These are phyloP conservation scores for Syzygium syzygioides DNA, from an alignment of 441 rosid genomes.

Conservation along the genomic window DNA sequence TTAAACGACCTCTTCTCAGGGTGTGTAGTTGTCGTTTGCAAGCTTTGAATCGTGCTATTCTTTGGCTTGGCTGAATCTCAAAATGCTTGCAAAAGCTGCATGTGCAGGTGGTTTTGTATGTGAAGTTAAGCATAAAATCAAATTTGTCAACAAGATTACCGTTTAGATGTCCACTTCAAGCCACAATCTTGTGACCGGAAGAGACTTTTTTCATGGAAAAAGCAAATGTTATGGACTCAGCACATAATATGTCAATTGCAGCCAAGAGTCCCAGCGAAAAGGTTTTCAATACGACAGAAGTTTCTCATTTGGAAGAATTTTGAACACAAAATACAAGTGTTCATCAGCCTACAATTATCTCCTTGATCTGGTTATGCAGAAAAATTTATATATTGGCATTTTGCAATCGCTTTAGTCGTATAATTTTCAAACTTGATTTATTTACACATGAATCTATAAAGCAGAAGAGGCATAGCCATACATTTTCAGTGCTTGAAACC, in stretches of 20 bases:
- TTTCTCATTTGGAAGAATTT: not conserved
- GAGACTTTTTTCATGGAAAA: not conserved
- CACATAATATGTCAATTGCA: not conserved
- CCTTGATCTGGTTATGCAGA: no score
- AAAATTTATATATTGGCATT: not conserved
- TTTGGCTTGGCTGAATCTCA: not conserved
- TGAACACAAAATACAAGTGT: not conserved
- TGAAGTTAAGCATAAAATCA: not conserved
- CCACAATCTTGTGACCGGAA: no score
- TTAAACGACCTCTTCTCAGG: no score
- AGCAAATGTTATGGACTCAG: not conserved
- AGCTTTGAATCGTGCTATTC: not conserved
- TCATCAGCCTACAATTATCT: not conserved
- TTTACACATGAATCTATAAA: not conserved
- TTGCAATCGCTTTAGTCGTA: not conserved
- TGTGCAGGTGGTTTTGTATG: not conserved
- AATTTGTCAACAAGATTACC: not conserved
- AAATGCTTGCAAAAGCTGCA: not conserved
- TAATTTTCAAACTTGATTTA: not conserved
- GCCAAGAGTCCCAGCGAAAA: not conserved
- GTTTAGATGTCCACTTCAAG: not conserved
- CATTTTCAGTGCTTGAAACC: not conserved
- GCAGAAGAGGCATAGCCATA: not conserved
- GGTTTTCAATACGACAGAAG: not conserved
- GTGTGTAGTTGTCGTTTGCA: no score